Percentiles rank a stretch among this genome's conserved stretches.
These are phyloP conservation scores for Talaromyces liani DNA, from an alignment of 495 filamentous ascomycete species.

Conservation along the genomic window DNA sequence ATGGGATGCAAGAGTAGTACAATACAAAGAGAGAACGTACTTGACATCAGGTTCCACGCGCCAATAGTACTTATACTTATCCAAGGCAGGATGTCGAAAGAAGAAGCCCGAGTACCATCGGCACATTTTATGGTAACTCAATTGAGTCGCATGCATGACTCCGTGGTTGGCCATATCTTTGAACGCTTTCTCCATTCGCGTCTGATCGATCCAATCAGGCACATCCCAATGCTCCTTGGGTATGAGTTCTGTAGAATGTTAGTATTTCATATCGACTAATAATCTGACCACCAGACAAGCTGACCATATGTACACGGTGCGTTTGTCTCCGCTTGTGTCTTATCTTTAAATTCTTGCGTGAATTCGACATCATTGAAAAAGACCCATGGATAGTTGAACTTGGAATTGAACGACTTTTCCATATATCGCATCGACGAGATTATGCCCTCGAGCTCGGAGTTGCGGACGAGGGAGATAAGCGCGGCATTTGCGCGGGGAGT, in stretches of 20 bases:
- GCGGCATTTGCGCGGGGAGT: constrained; percentile 86
- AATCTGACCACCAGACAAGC: not conserved
- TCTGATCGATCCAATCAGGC: constrained; percentile 83
- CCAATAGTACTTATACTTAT: constrained; percentile 88
- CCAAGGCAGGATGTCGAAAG: constrained; percentile 88
- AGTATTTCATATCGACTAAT: constrained; percentile 7
- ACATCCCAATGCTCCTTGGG: constrained; percentile 92
- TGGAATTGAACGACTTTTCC: constrained; percentile 92
- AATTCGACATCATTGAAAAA: constrained; percentile 98
- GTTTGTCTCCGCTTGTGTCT: constrained; percentile 70
- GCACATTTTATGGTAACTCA: constrained; percentile 99
- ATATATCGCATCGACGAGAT: constrained; percentile 82
- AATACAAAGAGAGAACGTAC: not conserved
- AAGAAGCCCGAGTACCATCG: constrained; percentile 98
- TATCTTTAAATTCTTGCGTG: constrained; percentile 85
- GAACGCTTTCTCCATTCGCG: constrained; percentile 79
- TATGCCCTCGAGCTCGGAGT: constrained; percentile 78
- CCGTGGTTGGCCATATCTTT: constrained; percentile 73
- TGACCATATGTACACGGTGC: constrained; percentile 81
- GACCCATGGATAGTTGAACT: constrained; percentile 99
- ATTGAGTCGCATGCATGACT: constrained; percentile 78
- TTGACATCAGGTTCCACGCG: constrained; percentile 98
- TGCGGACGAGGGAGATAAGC: constrained; percentile 83
- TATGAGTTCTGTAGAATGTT: constrained; percentile 55
- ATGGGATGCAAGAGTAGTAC: not conserved